Evolutionary conservation across 1,284 basidiomycete species (phyloP).

Genomic region (Pisolithus thermaeus): DNA sequence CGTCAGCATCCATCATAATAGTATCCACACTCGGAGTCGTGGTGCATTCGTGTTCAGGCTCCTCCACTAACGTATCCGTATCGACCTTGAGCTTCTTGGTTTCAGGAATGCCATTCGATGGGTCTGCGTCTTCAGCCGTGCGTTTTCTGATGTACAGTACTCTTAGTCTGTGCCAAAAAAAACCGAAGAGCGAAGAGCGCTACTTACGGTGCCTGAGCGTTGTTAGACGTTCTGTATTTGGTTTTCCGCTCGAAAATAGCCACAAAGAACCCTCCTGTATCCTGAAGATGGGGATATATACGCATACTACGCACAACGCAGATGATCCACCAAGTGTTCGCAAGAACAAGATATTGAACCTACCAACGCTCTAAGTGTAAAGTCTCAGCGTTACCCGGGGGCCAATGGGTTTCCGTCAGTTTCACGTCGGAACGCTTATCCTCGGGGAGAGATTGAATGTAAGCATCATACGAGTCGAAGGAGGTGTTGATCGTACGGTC

Average conservation of each 20-base stretch:
- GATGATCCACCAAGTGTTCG: neutral
- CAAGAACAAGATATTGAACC: conserved; percentile 17
- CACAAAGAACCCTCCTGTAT: conserved; percentile 97
- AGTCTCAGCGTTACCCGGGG: conserved; percentile 58
- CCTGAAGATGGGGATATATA: conserved; percentile 92
- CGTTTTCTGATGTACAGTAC: conserved; percentile 34
- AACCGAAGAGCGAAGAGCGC: neutral
- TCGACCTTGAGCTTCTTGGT: conserved; percentile 45
- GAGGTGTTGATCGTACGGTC: conserved; percentile 32
- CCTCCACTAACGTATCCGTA: conserved; percentile 11
- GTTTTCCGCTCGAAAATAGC: conserved; percentile 71
- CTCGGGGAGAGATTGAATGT: conserved; percentile 45
- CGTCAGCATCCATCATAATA: conserved; percentile 36
- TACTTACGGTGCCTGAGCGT: conserved; percentile 21
- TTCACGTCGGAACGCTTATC: conserved; percentile 47
- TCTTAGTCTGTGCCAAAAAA: conserved; percentile 8
- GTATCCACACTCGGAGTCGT: conserved; percentile 22
- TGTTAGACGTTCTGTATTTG: conserved; percentile 9
- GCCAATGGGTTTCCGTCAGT: conserved; percentile 73
- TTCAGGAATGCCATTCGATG: conserved; percentile 28
- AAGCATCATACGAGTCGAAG: conserved; percentile 46
- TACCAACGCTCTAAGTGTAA: conserved; percentile 71
- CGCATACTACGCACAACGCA: conserved; percentile 52
- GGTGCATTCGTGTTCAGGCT: conserved; percentile 4
- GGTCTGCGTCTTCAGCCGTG: conserved; percentile 35